Evolutionary conservation across 208 protist genomes (phyloP).

Genomic region (Trypanosoma grayi): DNA sequence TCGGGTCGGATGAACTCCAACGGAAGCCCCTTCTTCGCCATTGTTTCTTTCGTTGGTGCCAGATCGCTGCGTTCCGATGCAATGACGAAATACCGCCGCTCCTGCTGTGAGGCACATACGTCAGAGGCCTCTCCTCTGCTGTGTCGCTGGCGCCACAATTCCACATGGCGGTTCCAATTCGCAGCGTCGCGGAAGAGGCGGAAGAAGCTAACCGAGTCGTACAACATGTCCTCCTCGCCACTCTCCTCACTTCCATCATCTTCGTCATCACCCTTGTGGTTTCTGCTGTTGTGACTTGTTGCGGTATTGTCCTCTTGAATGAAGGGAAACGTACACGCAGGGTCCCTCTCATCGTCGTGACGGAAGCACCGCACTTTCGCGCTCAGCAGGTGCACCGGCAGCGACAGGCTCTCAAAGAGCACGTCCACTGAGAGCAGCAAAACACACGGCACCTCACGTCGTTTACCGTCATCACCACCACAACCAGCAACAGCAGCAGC

Average conservation of each 20-base stretch:
- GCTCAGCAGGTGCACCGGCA: conserved; percentile 76
- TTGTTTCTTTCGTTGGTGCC: conserved; percentile 37
- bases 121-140: background rate
- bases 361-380: conserved; percentile 62
- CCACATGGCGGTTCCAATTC: conserved; percentile 79
- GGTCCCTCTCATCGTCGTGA: conserved; percentile 11
- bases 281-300: background rate
- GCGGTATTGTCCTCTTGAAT: conserved; percentile 18
- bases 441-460: conserved; percentile 12
- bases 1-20: conserved; percentile 69
- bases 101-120: background rate
- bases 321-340: conserved; percentile 27
- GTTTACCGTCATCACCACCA: background rate
- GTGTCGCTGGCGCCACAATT: conserved; percentile 25
- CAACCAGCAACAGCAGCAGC: conserved; percentile 7
- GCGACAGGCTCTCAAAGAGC: conserved; percentile 55
- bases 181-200: conserved; percentile 63
- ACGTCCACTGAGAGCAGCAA: conserved; percentile 75
- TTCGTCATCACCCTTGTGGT: background rate
- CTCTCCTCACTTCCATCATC: conserved; percentile 21
- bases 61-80: conserved; percentile 63
- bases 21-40: conserved; percentile 64
- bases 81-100: conserved; percentile 66
- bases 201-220: conserved; percentile 55
- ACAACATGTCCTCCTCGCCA: background rate